Conservation (phyloP, 495 filamentous ascomycete genomes). For the Penicillium paxilli region DNA sequence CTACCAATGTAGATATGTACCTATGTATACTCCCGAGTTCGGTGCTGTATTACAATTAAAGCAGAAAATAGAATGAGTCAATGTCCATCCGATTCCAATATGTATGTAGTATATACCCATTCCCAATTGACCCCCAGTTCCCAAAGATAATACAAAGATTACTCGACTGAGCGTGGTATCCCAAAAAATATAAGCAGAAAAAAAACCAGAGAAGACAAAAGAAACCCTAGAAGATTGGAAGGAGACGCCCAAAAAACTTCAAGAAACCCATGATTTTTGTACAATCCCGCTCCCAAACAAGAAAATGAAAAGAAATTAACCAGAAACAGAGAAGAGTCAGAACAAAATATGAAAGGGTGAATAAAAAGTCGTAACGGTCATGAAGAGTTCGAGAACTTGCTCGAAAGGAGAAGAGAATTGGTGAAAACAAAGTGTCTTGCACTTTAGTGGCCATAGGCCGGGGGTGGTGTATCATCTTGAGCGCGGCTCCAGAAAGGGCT, state of each 20-base stretch:
- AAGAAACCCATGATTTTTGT: conserved; percentile 23
- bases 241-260: conserved; percentile 18
- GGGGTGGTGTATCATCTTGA: conserved; percentile 44
- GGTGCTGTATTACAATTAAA: no score
- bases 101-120: neutral
- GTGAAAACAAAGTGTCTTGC: conserved; percentile 3
- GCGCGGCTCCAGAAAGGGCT: conserved; percentile 41
- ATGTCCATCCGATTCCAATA: neutral
- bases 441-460: conserved; percentile 47
- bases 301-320: conserved; percentile 15
- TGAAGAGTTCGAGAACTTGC: conserved; percentile 28
- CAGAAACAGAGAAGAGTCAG: no score
- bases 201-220: conserved; percentile 7
- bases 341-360: no score
- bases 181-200: conserved; percentile 15
- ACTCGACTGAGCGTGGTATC: conserved; percentile 30
- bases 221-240: conserved; percentile 1
- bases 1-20: no score
- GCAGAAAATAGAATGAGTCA: neutral
- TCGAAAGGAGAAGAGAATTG: conserved; percentile 18
- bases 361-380: conserved; percentile 38
- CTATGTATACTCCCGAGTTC: no score
- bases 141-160: conserved; percentile 17
- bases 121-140: conserved; percentile 2
- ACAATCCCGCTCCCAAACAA: conserved; percentile 27